phyloP scores from a whole-genome alignment of 768 basidiomycete species.

The Lactarius trivialis region DNA sequence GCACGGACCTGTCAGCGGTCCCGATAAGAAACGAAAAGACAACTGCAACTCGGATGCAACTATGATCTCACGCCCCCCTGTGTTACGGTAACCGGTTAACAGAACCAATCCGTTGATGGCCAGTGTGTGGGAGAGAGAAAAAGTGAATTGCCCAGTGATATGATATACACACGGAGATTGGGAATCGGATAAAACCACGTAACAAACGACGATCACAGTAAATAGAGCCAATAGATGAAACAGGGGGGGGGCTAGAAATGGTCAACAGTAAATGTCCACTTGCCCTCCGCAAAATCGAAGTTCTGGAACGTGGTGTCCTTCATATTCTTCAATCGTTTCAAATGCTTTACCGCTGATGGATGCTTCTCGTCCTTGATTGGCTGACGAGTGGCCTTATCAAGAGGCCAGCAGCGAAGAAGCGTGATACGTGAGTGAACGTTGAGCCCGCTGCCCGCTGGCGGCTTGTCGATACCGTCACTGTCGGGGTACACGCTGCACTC shows the following conservation, averaged over 20 bases:
- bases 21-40: neutral
- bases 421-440: constrained; percentile 81
- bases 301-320: constrained; percentile 78
- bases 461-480: constrained; percentile 78
- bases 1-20: neutral
- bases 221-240: neutral
- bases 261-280: constrained; percentile 91
- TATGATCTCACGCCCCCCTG: neutral
- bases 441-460: constrained; percentile 74
- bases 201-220: neutral
- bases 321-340: constrained; percentile 79
- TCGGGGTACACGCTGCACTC: constrained; percentile 94
- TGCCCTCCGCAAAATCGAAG: constrained; percentile 75
- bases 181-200: constrained; percentile 2
- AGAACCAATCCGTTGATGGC: neutral
- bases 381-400: constrained; percentile 86
- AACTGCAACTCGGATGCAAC: neutral
- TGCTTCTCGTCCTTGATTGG: constrained; percentile 79
- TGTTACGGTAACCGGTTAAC: neutral
- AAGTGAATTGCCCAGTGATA: neutral
- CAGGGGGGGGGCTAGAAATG: constrained; percentile 65
- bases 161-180: constrained; percentile 5
- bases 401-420: constrained; percentile 77
- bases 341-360: constrained; percentile 58
- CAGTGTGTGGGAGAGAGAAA: neutral